phyloP scores from a whole-genome alignment of 371 early-diverging fungal species.

The Mucor indicus region DNA sequence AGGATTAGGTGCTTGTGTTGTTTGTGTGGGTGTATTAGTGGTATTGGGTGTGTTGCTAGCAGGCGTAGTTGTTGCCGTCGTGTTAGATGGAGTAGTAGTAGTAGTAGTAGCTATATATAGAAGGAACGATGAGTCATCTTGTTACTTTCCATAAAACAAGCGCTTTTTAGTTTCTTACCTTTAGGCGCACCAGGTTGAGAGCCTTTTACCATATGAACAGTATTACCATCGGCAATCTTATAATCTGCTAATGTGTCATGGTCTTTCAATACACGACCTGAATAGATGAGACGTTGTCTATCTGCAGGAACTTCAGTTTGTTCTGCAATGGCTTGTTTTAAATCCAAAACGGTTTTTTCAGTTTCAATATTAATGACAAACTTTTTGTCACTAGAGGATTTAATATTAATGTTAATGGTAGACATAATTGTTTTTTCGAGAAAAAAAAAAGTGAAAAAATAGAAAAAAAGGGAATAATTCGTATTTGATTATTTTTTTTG shows the following conservation, averaged over 20 bases:
- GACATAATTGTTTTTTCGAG: not conserved
- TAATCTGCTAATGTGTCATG: slow-evolving; percentile 72
- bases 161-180: slow-evolving; percentile 12
- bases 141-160: slow-evolving; percentile 1
- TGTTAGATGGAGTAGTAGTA: slow-evolving; percentile 15
- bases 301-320: slow-evolving; percentile 73
- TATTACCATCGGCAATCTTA: slow-evolving; percentile 78
- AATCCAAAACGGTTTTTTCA: slow-evolving; percentile 64
- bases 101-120: slow-evolving; percentile 9
- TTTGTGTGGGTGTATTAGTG: slow-evolving; percentile 21
- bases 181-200: slow-evolving; percentile 40
- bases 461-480: too few relatives aligned
- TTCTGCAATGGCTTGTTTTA: slow-evolving; percentile 77
- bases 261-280: slow-evolving; percentile 94
- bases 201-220: slow-evolving; percentile 85
- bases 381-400: slow-evolving; percentile 82
- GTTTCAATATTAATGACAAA: slow-evolving; percentile 67
- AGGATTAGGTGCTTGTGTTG: slow-evolving; percentile 19
- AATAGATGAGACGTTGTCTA: slow-evolving; percentile 88
- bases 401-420: slow-evolving; percentile 71
- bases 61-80: slow-evolving; percentile 26
- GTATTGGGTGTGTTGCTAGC: slow-evolving; percentile 22
- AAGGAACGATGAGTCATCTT: not conserved
- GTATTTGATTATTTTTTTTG: too few relatives aligned
- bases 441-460: slow-evolving; percentile 1